These are phyloP conservation scores for Penicillium psychrofluorescens DNA, from an alignment of 495 filamentous ascomycete genomes.

Conservation along the genomic window DNA sequence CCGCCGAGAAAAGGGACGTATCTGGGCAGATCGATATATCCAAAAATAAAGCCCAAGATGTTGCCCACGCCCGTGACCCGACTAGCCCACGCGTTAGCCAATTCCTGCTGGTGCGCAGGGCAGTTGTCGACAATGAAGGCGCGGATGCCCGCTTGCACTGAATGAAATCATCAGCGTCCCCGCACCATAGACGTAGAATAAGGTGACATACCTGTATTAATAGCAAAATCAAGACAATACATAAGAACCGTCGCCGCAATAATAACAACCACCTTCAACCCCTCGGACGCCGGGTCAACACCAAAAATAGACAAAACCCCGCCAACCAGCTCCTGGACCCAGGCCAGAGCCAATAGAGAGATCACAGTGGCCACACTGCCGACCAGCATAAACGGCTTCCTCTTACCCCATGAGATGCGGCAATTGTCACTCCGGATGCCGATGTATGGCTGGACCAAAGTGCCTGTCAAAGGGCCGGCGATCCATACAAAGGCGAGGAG, in stretches of 20 bases:
- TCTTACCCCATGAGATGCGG: conserved; percentile 69
- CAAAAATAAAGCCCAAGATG: conserved; percentile 76
- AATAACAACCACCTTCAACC: conserved; percentile 55
- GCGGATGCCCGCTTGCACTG: conserved; percentile 80
- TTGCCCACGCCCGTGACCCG: conserved; percentile 76
- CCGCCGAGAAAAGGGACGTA: conserved; percentile 69
- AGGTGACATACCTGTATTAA: conserved; percentile 66
- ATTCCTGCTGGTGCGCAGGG: conserved; percentile 82
- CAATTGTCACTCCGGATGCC: conserved; percentile 87
- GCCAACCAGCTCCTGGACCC: conserved; percentile 71
- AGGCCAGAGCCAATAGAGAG: conserved; percentile 68
- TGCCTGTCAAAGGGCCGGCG: conserved; percentile 78
- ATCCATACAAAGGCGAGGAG: conserved; percentile 94
- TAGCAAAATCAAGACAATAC: conserved; percentile 82
- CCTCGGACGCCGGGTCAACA: conserved; percentile 50
- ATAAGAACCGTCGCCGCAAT: conserved; percentile 72
- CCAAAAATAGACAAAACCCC: conserved; percentile 67
- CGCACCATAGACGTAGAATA: not conserved
- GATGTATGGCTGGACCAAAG: conserved; percentile 87
- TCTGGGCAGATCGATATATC: conserved; percentile 68
- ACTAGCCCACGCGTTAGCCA: conserved; percentile 83
- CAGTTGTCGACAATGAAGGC: conserved; percentile 89
- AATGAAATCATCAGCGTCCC: conserved; percentile 1
- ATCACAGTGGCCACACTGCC: conserved; percentile 67
- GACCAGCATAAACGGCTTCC: conserved; percentile 81